Conservation (phyloP, 2,329 filamentous ascomycete species). For the Phaeosphaeriaceae sp. region DNA sequence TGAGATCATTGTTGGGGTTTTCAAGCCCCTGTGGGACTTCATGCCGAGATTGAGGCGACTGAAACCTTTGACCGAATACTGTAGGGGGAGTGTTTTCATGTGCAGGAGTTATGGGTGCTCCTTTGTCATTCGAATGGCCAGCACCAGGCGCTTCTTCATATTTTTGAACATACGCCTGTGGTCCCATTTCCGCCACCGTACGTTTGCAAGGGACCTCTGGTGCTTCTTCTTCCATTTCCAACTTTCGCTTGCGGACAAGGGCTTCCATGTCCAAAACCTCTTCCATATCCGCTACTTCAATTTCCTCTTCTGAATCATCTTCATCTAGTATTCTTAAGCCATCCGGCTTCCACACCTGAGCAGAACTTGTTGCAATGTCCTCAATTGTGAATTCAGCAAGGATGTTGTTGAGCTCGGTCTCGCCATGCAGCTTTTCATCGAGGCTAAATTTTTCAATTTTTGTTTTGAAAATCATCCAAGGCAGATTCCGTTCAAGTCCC, state of each 20-base stretch:
- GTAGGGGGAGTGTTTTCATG: neutral
- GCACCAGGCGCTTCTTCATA: neutral
- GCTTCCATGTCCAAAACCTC: conserved; percentile 40
- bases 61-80: neutral
- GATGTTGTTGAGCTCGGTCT: conserved; percentile 46
- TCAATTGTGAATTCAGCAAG: conserved; percentile 42
- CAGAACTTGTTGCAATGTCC: conserved; percentile 49
- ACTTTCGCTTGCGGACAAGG: conserved; percentile 49
- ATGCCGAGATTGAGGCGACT: neutral
- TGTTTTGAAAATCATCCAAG: conserved; percentile 57
- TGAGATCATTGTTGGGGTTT: conserved; percentile 24
- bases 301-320: conserved; percentile 48
- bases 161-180: neutral
- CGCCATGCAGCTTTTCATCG: conserved; percentile 50
- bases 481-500: conserved; percentile 50
- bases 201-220: conserved; percentile 3
- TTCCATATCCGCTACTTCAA: conserved; percentile 28
- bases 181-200: neutral
- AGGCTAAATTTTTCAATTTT: conserved; percentile 47
- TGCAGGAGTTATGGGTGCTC: neutral
- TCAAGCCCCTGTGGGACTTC: neutral
- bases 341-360: conserved; percentile 56
- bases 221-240: conserved; percentile 27
- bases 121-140: conserved; percentile 2
- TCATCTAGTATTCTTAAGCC: conserved; percentile 56